phyloP scores from a whole-genome alignment of 129 eudicot genomes.

The Arctium lappa region DNA sequence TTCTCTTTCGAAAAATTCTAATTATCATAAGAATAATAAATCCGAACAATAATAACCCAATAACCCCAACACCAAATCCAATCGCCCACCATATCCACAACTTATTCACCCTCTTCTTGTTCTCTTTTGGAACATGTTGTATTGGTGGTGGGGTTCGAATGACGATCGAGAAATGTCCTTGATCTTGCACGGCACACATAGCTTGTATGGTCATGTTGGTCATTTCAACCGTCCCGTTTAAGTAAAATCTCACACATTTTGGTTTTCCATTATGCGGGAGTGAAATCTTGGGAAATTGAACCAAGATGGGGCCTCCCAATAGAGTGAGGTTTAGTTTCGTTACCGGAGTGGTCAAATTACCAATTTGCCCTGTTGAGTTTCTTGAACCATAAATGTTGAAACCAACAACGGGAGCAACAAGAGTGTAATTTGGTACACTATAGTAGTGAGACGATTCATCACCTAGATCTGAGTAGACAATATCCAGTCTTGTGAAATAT shows the following conservation, averaged over 20 bases:
- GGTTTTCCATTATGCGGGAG: background rate
- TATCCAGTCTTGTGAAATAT: slow-evolving; percentile 44
- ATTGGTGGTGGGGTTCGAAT: background rate
- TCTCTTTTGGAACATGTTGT: background rate
- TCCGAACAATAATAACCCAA: slow-evolving; percentile 29
- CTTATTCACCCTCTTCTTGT: background rate
- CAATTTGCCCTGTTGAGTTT: slow-evolving; percentile 11
- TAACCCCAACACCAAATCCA: slow-evolving; percentile 50
- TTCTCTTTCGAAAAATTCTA: slow-evolving; percentile 22
- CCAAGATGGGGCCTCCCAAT: slow-evolving; percentile 36
- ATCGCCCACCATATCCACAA: slow-evolving; percentile 57
- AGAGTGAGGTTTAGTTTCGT: slow-evolving; percentile 31
- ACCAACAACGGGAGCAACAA: slow-evolving; percentile 59
- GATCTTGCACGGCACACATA: slow-evolving; percentile 33
- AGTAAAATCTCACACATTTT: slow-evolving; percentile 56
- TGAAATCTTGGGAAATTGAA: slow-evolving; percentile 34
- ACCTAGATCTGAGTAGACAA: slow-evolving; percentile 55
- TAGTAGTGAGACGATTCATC: slow-evolving; percentile 54
- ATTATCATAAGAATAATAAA: slow-evolving; percentile 26
- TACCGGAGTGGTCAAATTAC: background rate
- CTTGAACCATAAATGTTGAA: slow-evolving; percentile 43
- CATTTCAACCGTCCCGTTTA: slow-evolving; percentile 40
- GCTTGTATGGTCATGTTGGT: slow-evolving; percentile 28
- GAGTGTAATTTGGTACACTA: slow-evolving; percentile 48
- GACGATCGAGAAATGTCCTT: slow-evolving; percentile 71